phyloP scores from a whole-genome alignment of 108 stramenopile genomes.

The Nitzschia putrida region DNA sequence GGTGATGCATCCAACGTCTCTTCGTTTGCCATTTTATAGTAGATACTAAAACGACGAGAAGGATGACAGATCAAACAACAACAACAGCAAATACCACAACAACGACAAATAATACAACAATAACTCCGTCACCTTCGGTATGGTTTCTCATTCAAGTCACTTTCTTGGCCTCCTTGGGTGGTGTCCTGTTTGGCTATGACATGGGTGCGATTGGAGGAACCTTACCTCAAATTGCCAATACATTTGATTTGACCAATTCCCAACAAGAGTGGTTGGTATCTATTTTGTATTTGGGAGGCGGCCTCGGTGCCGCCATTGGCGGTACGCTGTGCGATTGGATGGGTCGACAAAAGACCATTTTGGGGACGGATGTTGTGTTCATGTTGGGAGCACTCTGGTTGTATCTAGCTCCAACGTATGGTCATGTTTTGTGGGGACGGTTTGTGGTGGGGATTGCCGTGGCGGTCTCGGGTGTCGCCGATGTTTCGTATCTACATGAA shows the following conservation, averaged over 20 bases:
- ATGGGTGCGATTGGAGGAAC: slow-evolving; percentile 70
- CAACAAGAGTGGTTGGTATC: slow-evolving; percentile 66
- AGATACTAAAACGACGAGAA: no score
- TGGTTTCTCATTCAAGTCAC: slow-evolving; percentile 59
- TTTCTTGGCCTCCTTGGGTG: slow-evolving; percentile 60
- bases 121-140: slow-evolving; percentile 1
- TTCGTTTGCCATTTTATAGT: no score
- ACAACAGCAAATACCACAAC: background rate
- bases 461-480: slow-evolving; percentile 69
- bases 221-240: slow-evolving; percentile 50
- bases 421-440: slow-evolving; percentile 50
- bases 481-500: slow-evolving; percentile 74
- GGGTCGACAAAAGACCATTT: slow-evolving; percentile 59
- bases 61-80: no score
- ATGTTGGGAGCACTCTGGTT: slow-evolving; percentile 58
- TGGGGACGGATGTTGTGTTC: slow-evolving; percentile 68
- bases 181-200: slow-evolving; percentile 76
- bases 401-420: slow-evolving; percentile 31
- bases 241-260: slow-evolving; percentile 41
- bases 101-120: background rate
- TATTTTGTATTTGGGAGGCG: slow-evolving; percentile 68
- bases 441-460: slow-evolving; percentile 71
- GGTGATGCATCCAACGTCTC: no score
- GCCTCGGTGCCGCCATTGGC: slow-evolving; percentile 64
- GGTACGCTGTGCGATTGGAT: slow-evolving; percentile 62